Evolutionary conservation across 306 rosid species (phyloP).

Genomic region (Cicer yamashitae): DNA sequence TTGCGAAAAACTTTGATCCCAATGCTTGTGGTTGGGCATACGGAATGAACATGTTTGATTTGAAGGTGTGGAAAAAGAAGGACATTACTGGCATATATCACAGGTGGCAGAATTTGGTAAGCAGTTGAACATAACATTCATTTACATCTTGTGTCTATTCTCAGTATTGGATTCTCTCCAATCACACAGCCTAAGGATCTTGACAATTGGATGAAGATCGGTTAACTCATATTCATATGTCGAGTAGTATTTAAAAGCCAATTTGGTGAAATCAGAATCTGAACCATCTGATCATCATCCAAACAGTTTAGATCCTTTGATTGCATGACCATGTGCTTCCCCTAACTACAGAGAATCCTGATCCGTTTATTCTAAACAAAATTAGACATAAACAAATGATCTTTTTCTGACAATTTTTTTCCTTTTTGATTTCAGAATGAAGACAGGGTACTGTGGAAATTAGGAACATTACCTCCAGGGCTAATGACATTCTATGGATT

Average conservation of each 20-base stretch:
- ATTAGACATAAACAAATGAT: not conserved
- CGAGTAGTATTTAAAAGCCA: not conserved
- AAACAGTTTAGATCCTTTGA: not conserved
- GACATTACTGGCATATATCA: conserved; percentile 96
- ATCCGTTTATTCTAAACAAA: conserved; percentile 8
- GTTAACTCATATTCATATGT: not conserved
- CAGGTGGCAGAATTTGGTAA: conserved; percentile 98
- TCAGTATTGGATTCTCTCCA: not conserved
- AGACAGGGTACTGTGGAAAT: conserved; percentile 93
- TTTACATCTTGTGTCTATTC: conserved; percentile 19
- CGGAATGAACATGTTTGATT: conserved; percentile 97
- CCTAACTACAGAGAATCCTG: not conserved
- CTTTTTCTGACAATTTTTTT: conserved; percentile 38
- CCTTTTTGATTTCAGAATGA: conserved; percentile 67
- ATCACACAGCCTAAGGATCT: not conserved
- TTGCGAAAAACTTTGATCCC: conserved; percentile 86
- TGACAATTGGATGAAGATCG: not conserved
- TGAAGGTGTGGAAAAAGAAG: conserved; percentile 88
- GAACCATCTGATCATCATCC: not conserved
- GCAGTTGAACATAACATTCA: conserved; percentile 41
- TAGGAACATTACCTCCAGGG: conserved; percentile 96
- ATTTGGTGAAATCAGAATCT: not conserved
- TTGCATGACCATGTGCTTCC: not conserved
- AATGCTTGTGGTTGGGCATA: conserved; percentile 99
- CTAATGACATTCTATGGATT: conserved; percentile 89